phyloP scores from a whole-genome alignment of 495 filamentous ascomycete species.

The Echria macrotheca region DNA sequence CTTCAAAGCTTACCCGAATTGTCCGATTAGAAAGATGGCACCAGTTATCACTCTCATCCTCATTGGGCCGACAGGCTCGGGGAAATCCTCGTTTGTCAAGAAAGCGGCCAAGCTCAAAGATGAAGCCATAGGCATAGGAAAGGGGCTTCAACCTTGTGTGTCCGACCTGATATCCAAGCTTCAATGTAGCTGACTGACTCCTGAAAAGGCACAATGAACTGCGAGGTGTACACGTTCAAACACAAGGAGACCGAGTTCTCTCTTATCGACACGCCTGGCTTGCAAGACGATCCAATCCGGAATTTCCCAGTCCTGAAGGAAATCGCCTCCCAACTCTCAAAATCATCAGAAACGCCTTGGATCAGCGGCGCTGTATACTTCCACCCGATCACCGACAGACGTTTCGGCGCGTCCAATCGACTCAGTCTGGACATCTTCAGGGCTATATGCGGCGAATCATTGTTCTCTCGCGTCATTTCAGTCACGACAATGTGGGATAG shows the following conservation, averaged over 20 bases:
- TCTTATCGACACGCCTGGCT: neutral
- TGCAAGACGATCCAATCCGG: neutral
- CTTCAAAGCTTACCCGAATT: neutral
- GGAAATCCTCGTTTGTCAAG: neutral
- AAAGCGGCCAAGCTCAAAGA: neutral
- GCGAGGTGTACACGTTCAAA: neutral
- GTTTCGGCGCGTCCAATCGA: neutral
- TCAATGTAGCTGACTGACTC: neutral
- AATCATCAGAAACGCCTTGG: neutral
- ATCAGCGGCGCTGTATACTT: neutral
- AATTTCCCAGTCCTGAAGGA: neutral
- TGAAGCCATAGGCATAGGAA: neutral
- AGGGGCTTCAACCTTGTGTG: neutral
- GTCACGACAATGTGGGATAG: neutral
- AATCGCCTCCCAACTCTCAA: neutral
- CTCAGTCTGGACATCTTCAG: conserved; percentile 2
- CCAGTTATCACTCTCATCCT: neutral
- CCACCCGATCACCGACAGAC: neutral
- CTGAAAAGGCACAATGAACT: neutral
- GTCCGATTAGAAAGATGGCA: neutral
- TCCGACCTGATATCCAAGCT: neutral
- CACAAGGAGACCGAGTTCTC: neutral
- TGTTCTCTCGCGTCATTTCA: neutral
- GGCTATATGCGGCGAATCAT: neutral
- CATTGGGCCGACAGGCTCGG: conserved; percentile 1